These are phyloP conservation scores for Salvia sclarea DNA, from an alignment of 305 asterid species.

Conservation along the genomic window DNA sequence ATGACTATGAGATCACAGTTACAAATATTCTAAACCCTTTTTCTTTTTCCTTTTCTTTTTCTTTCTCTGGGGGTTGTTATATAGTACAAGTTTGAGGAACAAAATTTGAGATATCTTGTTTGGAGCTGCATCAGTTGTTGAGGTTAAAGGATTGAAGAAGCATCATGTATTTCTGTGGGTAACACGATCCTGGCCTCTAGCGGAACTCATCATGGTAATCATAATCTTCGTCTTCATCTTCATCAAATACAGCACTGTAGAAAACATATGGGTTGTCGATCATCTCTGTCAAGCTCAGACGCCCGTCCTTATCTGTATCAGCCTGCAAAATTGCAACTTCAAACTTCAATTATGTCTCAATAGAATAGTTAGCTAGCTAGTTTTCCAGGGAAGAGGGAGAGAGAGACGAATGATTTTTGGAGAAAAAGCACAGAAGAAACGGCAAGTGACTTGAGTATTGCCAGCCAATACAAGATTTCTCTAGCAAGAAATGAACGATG, in stretches of 20 bases:
- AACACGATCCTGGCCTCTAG: slow-evolving; percentile 37
- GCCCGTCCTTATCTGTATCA: slow-evolving; percentile 83
- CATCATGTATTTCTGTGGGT: neutral
- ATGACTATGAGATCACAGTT: neutral
- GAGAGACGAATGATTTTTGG: too few relatives aligned
- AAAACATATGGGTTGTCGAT: slow-evolving; percentile 87
- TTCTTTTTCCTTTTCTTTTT: too few relatives aligned
- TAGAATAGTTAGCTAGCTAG: too few relatives aligned
- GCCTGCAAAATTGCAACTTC: slow-evolving; percentile 56
- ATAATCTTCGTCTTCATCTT: slow-evolving; percentile 62
- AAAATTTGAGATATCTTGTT: slow-evolving; percentile 20
- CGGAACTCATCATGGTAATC: slow-evolving; percentile 86
- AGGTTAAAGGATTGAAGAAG: slow-evolving; percentile 16
- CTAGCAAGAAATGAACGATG: neutral
- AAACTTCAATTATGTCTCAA: slow-evolving; percentile 21
- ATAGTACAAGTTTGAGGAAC: slow-evolving; percentile 14
- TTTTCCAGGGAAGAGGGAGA: neutral
- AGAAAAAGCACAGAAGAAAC: too few relatives aligned
- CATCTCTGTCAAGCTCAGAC: slow-evolving; percentile 82
- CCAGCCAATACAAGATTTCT: neutral
- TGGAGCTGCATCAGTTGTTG: slow-evolving; percentile 21
- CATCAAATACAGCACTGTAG: slow-evolving; percentile 78
- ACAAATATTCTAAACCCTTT: neutral
- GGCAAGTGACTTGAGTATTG: neutral
- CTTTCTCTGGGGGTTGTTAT: too few relatives aligned